These are phyloP conservation scores for Penicillium paneum DNA, from an alignment of 2,329 filamentous ascomycete species.

Conservation along the genomic window DNA sequence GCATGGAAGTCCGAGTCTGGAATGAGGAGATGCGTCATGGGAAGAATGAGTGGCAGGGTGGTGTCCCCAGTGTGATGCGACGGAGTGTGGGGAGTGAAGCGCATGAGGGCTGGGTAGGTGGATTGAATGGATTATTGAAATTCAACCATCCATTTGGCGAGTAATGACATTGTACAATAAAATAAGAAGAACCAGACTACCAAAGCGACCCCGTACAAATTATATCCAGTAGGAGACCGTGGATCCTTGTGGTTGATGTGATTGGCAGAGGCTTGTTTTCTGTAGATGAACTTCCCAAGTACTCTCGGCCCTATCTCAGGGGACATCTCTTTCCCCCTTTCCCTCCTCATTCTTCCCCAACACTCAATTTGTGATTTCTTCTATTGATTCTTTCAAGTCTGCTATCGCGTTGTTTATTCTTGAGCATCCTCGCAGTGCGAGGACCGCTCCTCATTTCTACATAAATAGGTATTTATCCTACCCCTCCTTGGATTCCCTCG, in stretches of 20 bases:
- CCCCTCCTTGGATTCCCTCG: conserved; percentile 4
- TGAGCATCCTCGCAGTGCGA: conserved; percentile 27
- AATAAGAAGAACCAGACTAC: not conserved
- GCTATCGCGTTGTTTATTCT: conserved; percentile 5
- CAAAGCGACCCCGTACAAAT: too few relatives aligned
- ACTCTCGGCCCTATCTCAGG: conserved; percentile 5
- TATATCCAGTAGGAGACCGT: not conserved
- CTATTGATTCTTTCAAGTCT: conserved; percentile 4
- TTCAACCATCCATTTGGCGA: conserved; percentile 97
- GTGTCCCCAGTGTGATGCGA: conserved; percentile 87
- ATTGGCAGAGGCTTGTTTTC: conserved; percentile 24
- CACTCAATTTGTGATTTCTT: not conserved
- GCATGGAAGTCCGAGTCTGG: conserved; percentile 82
- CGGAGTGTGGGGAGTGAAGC: conserved; percentile 51
- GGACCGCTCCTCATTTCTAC: conserved; percentile 14
- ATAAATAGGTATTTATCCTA: conserved; percentile 8
- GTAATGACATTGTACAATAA: conserved; percentile 29
- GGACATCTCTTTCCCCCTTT: conserved; percentile 8
- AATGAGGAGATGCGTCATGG: conserved; percentile 69
- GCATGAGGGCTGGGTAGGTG: conserved; percentile 95
- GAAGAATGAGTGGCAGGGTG: conserved; percentile 62
- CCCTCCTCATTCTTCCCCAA: conserved; percentile 4
- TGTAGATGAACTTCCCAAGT: conserved; percentile 18
- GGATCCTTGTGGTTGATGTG: conserved; percentile 1
- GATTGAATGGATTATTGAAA: conserved; percentile 87